Evolutionary conservation across 1,284 basidiomycete species (phyloP).

Genomic region (Papiliotrema terrestris): DNA sequence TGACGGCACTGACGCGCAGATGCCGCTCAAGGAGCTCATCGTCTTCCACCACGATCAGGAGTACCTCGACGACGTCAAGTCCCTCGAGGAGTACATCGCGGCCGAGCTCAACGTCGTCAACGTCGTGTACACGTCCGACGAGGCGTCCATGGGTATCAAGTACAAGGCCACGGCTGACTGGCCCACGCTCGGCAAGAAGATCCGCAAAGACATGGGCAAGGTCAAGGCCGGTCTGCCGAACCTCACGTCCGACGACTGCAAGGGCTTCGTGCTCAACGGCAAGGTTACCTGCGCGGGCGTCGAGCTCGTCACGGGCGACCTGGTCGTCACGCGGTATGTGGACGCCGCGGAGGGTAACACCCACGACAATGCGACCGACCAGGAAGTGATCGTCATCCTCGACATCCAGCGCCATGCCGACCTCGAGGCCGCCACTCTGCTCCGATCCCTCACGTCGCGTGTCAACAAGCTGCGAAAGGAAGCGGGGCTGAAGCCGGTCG

Average conservation of each 20-base stretch:
- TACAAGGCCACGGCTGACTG: constrained; percentile 94
- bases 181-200: constrained; percentile 88
- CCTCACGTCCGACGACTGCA: constrained; percentile 78
- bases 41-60: constrained; percentile 87
- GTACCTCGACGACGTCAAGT: constrained; percentile 82
- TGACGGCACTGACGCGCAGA: constrained; percentile 9
- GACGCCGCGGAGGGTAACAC: constrained; percentile 56
- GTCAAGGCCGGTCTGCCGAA: constrained; percentile 84
- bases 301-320: constrained; percentile 80
- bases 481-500: constrained; percentile 88
- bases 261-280: constrained; percentile 70
- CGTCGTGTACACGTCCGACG: constrained; percentile 84
- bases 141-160: constrained; percentile 77
- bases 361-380: constrained; percentile 84
- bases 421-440: constrained; percentile 80
- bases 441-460: constrained; percentile 87
- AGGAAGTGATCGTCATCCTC: constrained; percentile 88
- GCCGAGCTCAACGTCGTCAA: constrained; percentile 96
- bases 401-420: constrained; percentile 85
- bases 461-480: constrained; percentile 96
- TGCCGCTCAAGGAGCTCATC: constrained; percentile 83
- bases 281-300: constrained; percentile 87
- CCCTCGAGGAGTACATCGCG: constrained; percentile 82
- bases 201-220: constrained; percentile 86
- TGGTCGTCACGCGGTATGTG: constrained; percentile 86